Conservation (phyloP, 148 eudicot genomes). For the Polygonum aviculare region DNA sequence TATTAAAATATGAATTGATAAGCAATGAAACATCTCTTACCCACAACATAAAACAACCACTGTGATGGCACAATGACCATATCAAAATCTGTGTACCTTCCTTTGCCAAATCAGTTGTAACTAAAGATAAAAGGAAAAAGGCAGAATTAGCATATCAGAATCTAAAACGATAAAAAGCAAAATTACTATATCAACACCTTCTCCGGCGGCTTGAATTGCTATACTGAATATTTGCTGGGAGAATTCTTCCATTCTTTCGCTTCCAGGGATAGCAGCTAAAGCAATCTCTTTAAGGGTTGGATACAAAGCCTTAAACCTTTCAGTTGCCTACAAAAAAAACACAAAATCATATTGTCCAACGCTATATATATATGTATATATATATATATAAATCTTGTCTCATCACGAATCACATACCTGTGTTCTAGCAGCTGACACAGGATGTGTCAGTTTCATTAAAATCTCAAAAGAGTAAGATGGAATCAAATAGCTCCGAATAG, state of each 20-base stretch:
- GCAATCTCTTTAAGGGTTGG: constrained; percentile 77
- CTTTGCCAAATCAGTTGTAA: constrained; percentile 35
- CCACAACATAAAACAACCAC: constrained; percentile 70
- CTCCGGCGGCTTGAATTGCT: constrained; percentile 60
- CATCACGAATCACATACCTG: constrained; percentile 34
- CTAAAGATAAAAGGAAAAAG: background rate
- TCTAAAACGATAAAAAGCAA: too few relatives aligned
- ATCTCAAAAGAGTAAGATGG: constrained; percentile 62
- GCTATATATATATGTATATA: too few relatives aligned
- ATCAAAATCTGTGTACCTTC: constrained; percentile 47
- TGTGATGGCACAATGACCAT: constrained; percentile 53
- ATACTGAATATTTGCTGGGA: constrained; percentile 48
- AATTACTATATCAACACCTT: constrained; percentile 28
- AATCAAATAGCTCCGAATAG: constrained; percentile 52
- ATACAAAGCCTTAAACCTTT: constrained; percentile 70
- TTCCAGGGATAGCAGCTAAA: constrained; percentile 66
- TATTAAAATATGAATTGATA: too few relatives aligned
- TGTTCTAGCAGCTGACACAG: constrained; percentile 50
- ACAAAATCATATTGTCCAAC: too few relatives aligned
- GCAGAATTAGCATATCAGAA: background rate
- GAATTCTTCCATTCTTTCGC: constrained; percentile 78
- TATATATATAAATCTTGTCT: too few relatives aligned
- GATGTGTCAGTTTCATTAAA: constrained; percentile 55
- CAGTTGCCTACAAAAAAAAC: constrained; percentile 49
- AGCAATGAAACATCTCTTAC: constrained; percentile 24